Evolutionary conservation across 306 rosid genomes (phyloP), one percentile per base, ranked within the genome.

Genomic region (Alnus glutinosa): DNA sequence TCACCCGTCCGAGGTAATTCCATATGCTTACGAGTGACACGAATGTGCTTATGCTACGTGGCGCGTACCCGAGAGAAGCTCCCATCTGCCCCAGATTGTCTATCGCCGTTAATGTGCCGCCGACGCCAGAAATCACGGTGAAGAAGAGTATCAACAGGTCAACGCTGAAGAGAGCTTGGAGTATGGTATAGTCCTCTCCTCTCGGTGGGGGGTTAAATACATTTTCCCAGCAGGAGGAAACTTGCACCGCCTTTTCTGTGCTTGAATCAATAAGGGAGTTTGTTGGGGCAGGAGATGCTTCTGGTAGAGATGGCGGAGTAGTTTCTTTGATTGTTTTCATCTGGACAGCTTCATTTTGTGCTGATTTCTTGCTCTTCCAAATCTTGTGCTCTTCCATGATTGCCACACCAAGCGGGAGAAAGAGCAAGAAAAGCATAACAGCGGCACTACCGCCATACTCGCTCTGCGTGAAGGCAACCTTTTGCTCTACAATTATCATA

Each of bases 21-120:
- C 94, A 90, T 10, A 90, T 90, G 55, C 91, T 88, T 18, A 88
- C 87, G 1, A 90, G 54, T 1, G 94, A 86, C 36, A 88, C 94
- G 52, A 90, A 88, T 0, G 92, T 86, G 86, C 85, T 81, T 70
- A 90, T 85, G 55, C 90, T 86, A 6, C 49, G 32, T 4, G 78
- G 81, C 23, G 88, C 85, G 87, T 89, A 23, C 28, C 86, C 73
- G 0, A 88, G 69, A 0, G 97, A 85, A 1, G 76, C 23, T 0
- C 94, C 97, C 28, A 92, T 92, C 15, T 92, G 97, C 7, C 83
- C 88, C 58, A 92, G 30, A 32, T 92, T 89, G 72, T 92, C 91
- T 9, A 89, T 84, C 8, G 90, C 90, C 0, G 97, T 88, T 15
- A 89, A 52, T 0, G 87, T 82, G 0, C 92, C 97, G 0, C 28